Evolutionary conservation across 805 yeast genomes (phyloP).

Genomic region (Debaryomyces tyrocola): DNA sequence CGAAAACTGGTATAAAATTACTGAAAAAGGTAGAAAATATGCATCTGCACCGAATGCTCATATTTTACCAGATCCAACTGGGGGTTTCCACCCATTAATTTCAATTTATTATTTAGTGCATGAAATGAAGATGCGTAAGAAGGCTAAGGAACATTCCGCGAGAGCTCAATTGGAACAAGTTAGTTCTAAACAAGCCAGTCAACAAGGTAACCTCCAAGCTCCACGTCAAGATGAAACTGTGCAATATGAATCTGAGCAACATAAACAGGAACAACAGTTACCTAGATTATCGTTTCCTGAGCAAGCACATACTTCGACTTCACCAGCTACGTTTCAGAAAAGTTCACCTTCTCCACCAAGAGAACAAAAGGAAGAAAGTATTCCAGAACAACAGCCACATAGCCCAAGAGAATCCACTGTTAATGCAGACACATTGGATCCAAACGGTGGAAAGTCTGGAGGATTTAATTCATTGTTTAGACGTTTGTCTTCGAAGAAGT

Average conservation of each 20-base stretch:
- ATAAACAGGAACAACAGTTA: slow-evolving; percentile 9
- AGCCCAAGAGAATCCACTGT: slow-evolving; percentile 22
- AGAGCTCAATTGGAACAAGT: slow-evolving; percentile 26
- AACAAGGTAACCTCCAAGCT: background rate
- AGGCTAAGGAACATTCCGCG: slow-evolving; percentile 53
- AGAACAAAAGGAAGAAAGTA: slow-evolving; percentile 7
- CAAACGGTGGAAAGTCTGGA: slow-evolving; percentile 22
- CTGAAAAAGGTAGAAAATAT: slow-evolving; percentile 38
- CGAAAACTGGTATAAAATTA: slow-evolving; percentile 57
- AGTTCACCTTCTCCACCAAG: slow-evolving; percentile 11
- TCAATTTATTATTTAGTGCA: slow-evolving; percentile 84
- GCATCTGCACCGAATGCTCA: slow-evolving; percentile 33
- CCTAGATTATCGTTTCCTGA: slow-evolving; percentile 33
- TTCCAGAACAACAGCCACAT: slow-evolving; percentile 29
- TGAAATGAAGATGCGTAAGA: slow-evolving; percentile 76
- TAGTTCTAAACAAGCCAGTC: background rate
- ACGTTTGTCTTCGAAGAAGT: slow-evolving; percentile 34
- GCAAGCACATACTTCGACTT: slow-evolving; percentile 38
- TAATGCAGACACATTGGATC: slow-evolving; percentile 32
- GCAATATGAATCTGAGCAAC: slow-evolving; percentile 2
- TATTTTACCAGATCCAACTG: slow-evolving; percentile 70
- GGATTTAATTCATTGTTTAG: slow-evolving; percentile 39
- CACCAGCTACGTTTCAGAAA: slow-evolving; percentile 14
- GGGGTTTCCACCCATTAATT: slow-evolving; percentile 83
- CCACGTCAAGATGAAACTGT: background rate